Conservation (phyloP, 2,329 filamentous ascomycete species). For the Paecilomyces formosus region DNA sequence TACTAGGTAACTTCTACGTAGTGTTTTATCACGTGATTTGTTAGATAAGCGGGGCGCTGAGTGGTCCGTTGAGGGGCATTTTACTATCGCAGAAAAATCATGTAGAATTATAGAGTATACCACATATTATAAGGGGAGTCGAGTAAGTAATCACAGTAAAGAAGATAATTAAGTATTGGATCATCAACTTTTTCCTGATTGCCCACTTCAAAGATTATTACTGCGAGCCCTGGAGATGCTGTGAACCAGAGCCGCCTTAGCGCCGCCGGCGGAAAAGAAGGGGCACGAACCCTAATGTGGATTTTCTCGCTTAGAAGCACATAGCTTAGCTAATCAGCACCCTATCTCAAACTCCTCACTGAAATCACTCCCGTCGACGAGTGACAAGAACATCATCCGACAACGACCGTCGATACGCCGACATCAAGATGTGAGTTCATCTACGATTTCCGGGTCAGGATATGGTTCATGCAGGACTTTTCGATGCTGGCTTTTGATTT, state of each 20-base stretch:
- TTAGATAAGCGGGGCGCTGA: background rate
- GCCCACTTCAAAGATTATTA: no score
- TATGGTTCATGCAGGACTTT: slow-evolving; percentile 10
- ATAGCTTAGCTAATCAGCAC: slow-evolving; percentile 34
- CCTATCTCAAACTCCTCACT: slow-evolving; percentile 33
- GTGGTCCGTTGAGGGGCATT: background rate
- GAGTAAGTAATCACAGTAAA: background rate
- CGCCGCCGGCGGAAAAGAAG: slow-evolving; percentile 4
- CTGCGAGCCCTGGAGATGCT: background rate
- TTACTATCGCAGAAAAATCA: background rate
- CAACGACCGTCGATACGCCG: slow-evolving; percentile 40
- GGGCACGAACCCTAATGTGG: slow-evolving; percentile 32
- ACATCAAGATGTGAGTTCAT: slow-evolving; percentile 39
- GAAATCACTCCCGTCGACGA: slow-evolving; percentile 29
- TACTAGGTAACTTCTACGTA: background rate
- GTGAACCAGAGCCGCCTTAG: background rate
- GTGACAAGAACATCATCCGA: slow-evolving; percentile 38
- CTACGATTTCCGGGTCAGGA: slow-evolving; percentile 14
- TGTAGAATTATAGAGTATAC: background rate
- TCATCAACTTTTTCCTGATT: no score
- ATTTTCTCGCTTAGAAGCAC: slow-evolving; percentile 30
- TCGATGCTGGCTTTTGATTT: slow-evolving; percentile 12
- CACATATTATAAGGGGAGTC: background rate
- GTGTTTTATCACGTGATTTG: background rate
- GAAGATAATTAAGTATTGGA: background rate